Evolutionary conservation across 345 rosid genomes (phyloP), one percentile per base, ranked within the genome.

Genomic region (Passiflora organensis): DNA sequence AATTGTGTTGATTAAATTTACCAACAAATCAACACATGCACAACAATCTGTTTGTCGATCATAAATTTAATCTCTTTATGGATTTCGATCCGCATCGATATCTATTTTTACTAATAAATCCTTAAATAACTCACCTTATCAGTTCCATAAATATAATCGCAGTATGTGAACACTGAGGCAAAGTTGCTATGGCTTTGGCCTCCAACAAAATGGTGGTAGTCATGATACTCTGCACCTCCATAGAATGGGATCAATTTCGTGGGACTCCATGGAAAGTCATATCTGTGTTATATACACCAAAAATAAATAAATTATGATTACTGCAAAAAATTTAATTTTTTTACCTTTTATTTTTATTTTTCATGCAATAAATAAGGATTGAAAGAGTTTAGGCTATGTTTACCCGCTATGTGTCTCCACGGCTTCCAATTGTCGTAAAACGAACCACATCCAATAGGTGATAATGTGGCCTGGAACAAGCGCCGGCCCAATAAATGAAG

Each of bases 401-500:
- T 58, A 66, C 71, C 64, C 59, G 59, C 65, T 43, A 11, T 66
- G 71, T 16, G 45, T 59, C n/a, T 59, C 65, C 14, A 66, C 45
- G 53, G 71, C 71, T 53, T 66, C 71, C 19, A 65, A 44, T 46
- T 69, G 63, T 39, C 73, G 24, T 23, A 62, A 51, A 15, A 53
- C 39, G 49, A 69, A 49, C 73, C 67, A 69, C 0, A 62, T 36
- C 73, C 68, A 69, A 9, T 39, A 69, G 12, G 60, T 69, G 48
- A 56, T 36, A 3, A 69, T 62, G 55, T 62, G 73, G 0, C 73
- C 43, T 4, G 73, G 68, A 37, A 58, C 73, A 18, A 69, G 2
- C 0, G 68, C 68, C 5, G 73, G 73, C 18, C 73, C 73, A 17
- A 69, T 63, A 57, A 69, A 62, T 10, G 73, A 25, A 21, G 73